Conservation (phyloP, 2,329 filamentous ascomycete species). For the Delphinella strobiligena region DNA sequence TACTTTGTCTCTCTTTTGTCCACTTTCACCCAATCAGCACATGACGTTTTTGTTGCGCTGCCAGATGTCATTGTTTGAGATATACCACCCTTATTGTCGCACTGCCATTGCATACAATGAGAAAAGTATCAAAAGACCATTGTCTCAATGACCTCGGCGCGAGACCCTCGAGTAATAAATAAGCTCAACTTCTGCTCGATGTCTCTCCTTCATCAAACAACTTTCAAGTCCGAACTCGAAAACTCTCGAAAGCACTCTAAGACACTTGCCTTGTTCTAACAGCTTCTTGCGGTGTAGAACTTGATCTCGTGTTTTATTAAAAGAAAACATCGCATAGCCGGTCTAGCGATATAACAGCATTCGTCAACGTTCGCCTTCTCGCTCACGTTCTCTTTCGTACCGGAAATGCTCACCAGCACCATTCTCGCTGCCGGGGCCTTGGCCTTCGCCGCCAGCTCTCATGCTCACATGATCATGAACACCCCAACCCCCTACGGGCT, state of each 20-base stretch:
- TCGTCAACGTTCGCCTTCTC: background rate
- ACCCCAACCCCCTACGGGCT: slow-evolving; percentile 53
- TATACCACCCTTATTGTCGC: too few relatives aligned
- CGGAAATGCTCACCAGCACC: slow-evolving; percentile 59
- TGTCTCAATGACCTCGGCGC: too few relatives aligned
- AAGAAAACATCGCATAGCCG: slow-evolving; percentile 7
- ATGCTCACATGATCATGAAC: slow-evolving; percentile 65
- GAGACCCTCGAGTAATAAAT: too few relatives aligned
- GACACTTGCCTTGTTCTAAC: background rate
- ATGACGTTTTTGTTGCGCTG: background rate
- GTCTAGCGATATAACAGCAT: slow-evolving; percentile 9
- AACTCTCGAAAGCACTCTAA: background rate
- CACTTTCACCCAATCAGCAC: background rate
- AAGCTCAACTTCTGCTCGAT: too few relatives aligned
- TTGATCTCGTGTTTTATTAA: slow-evolving; percentile 1
- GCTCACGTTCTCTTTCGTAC: slow-evolving; percentile 15
- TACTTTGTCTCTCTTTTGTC: background rate
- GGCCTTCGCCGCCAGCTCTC: slow-evolving; percentile 19
- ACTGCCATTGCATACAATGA: too few relatives aligned
- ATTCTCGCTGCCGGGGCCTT: slow-evolving; percentile 7
- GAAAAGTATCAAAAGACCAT: too few relatives aligned
- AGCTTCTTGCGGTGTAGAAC: background rate
- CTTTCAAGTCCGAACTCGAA: too few relatives aligned
- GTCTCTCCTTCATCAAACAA: background rate
- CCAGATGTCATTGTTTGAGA: background rate